Percentiles rank a stretch among this genome's conserved stretches.
These are phyloP conservation scores for Gracilaria caudata DNA, from an alignment of 23 red algal species.

Conservation along the genomic window DNA sequence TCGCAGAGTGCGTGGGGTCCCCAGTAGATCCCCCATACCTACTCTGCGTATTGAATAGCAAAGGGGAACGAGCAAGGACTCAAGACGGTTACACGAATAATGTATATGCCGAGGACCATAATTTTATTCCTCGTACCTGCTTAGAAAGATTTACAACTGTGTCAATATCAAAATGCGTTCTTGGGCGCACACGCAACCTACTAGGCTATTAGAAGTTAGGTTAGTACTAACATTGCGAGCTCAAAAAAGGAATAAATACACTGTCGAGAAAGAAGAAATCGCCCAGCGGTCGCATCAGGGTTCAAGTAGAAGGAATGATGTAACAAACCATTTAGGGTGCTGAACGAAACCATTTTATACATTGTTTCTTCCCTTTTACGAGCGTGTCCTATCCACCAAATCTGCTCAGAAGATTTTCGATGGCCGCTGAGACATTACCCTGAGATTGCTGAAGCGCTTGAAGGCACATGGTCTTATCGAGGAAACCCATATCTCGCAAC, in stretches of 20 bases:
- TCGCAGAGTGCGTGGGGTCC: slow-evolving; percentile 7
- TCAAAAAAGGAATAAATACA: slow-evolving; percentile 5
- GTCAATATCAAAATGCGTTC: slow-evolving; percentile 41
- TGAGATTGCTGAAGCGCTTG: slow-evolving; percentile 82
- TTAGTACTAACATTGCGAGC: slow-evolving; percentile 31
- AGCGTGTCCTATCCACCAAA: slow-evolving; percentile 68
- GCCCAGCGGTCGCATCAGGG: not conserved
- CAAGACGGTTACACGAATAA: slow-evolving; percentile 9
- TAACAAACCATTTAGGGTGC: slow-evolving; percentile 31
- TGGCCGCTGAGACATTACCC: slow-evolving; percentile 91
- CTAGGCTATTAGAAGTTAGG: slow-evolving; percentile 30
- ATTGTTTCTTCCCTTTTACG: not conserved
- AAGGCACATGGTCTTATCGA: slow-evolving; percentile 89
- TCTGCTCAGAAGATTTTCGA: slow-evolving; percentile 88
- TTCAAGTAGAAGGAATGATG: slow-evolving; percentile 2
- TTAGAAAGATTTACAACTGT: slow-evolving; percentile 19
- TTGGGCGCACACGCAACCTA: slow-evolving; percentile 33
- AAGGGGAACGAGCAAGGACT: not conserved
- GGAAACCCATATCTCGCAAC: slow-evolving; percentile 98
- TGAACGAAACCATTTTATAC: slow-evolving; percentile 27
- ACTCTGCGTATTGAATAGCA: not conserved
- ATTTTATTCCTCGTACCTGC: slow-evolving; percentile 34
- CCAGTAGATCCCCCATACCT: not conserved
- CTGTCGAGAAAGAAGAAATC: not conserved
- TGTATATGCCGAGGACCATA: slow-evolving; percentile 5